Evolutionary conservation across 345 rosid genomes (phyloP), one percentile per base, ranked within the genome.

Genomic region (Boechera stricta): DNA sequence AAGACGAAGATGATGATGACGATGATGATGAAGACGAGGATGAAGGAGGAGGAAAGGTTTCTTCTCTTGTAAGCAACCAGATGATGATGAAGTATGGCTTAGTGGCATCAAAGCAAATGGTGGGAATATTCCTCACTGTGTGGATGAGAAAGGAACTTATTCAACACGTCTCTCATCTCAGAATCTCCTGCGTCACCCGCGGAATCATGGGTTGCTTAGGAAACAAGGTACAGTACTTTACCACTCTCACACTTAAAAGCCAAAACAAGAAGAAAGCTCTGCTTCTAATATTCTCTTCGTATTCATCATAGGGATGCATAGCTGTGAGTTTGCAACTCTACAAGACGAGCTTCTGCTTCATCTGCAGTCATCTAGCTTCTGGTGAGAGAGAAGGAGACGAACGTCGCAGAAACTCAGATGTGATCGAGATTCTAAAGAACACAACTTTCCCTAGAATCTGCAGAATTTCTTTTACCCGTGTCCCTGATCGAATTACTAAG

Each of bases 301-400:
- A 0, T 33, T 31, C 51, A 18, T 47, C 77, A 81, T 85, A 94
- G 98, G 98, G 98, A 16, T 94, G 97, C 71, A 92, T 94, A 64
- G 89, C 97, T 4, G 94, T 94, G 56, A 92, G 98, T 82, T 86
- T 92, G 88, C 79, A 82, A 58, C 85, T 92, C 69, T 90, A 92
- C 70, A 88, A 89, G 82, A 90, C 98, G 11, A 92, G 88, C 80
- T 86, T 94, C 73, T 94, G 97, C 83, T 92, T 94, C 74, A 66
- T 92, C 11, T 92, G 98, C 72, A 88, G 98, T 80, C 98, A 94
- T 84, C 80, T 94, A 85, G 98, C 99, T 51, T 94, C 99, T 0
- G 99, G 99, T 13, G 96, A 94, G 79, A 94, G 87, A 83, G 99
- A 94, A 82, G 98, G 99, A 2, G 99, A 94, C 49, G 96, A 92